Base-by-base conservation (phyloP, 345 rosid species). In the Euphorbia lathyris region DNA sequence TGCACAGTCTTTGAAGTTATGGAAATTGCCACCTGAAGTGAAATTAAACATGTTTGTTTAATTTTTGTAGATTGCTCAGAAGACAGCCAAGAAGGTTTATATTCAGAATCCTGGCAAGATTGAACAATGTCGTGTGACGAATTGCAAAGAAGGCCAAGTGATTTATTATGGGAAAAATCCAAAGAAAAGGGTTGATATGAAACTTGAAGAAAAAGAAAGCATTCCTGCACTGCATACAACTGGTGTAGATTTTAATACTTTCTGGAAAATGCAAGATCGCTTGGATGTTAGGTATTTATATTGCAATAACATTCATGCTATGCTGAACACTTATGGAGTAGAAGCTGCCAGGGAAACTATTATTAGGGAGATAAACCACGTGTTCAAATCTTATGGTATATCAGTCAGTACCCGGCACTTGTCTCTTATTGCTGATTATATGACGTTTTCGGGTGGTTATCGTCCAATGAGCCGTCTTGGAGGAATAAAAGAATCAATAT, bases 271-370 rank as follows among this genome's bases (percentile, higher is more conserved):
- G 77, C 89, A 87, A 80, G 97, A 89, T 65, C 59, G 58, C 58
- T 87, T 96, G 56, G 99, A 96, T 69, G 74, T 85, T 26, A 83
- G 94, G 73, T 95, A 90, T 60, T 47, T 96, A 36, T 96, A 96
- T 78, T 84, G 92, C 78, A 96, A 92, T 72, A 80, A 75, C 83
- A 82, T 96, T 56, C 90, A 90, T 40, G 90, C 85, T 4, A 86
- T 96, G 86, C 87, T 90, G 34, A 83, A 77, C 36, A 86, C 89
- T 2, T 92, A 82, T 26, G 99, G 98, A n/a, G 92, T 96, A 5
- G 99, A 92, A 83, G 97, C 97, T 4, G 99, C 99, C 0, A 80
- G 99, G 81, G 96, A 87, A 75, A 88, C 96, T 45, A 86, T 92
- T 66, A 92, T 90, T 57, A 80, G 90, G 71, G 98, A 96, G 76